Evolutionary conservation across 2,329 filamentous ascomycete species (phyloP).

Genomic region (Nectriaceae sp.): DNA sequence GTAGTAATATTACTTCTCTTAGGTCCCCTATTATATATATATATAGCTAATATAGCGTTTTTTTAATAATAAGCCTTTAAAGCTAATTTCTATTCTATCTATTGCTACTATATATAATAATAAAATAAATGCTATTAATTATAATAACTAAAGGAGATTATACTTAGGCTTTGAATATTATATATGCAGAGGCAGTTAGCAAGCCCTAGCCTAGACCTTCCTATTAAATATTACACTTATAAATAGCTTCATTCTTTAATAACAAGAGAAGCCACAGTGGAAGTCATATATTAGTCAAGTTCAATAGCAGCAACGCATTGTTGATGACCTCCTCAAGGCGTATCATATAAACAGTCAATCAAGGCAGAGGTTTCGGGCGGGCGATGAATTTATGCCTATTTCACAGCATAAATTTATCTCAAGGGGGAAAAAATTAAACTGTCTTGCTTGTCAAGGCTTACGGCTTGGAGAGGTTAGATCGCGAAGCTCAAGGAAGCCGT

Average conservation of each 20-base stretch:
- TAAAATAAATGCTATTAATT: background rate
- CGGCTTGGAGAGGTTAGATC: too few species aligned
- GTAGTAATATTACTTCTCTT: too few species aligned
- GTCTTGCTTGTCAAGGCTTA: constrained; percentile 6
- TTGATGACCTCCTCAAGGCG: constrained; percentile 8
- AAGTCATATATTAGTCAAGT: constrained; percentile 2
- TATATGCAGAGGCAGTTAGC: constrained; percentile 8
- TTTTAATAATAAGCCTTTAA: constrained; percentile 9
- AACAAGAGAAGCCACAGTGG: constrained; percentile 7
- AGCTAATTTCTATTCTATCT: background rate
- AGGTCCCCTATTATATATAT: too few species aligned
- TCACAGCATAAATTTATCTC: too few species aligned
- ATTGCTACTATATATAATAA: background rate
- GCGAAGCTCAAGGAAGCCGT: too few species aligned
- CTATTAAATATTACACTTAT: constrained; percentile 1
- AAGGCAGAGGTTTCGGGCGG: constrained; percentile 2
- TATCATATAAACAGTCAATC: background rate
- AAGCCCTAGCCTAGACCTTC: constrained; percentile 15
- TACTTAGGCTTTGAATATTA: constrained; percentile 3
- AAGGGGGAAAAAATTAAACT: constrained; percentile 1
- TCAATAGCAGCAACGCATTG: too few species aligned
- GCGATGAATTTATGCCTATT: constrained; percentile 6
- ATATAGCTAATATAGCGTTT: constrained; percentile 4
- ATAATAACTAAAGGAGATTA: background rate
- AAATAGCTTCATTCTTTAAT: too few species aligned